Evolutionary conservation across 768 basidiomycete species (phyloP), one percentile per base, ranked within the genome.

Genomic region (Melanogaster broomeanus): DNA sequence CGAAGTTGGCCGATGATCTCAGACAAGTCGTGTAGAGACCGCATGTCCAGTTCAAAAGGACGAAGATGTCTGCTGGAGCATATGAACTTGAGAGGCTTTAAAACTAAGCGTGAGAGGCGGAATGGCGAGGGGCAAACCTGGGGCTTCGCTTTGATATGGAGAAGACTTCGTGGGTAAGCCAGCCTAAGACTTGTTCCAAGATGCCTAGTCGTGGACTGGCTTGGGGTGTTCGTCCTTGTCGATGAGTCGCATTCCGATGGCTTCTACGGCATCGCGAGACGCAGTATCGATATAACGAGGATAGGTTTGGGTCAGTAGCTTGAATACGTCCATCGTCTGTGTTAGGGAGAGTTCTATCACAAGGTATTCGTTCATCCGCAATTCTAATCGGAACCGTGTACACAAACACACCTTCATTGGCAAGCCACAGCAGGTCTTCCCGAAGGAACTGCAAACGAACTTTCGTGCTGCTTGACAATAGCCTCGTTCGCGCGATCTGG

Each of bases 251-350:
- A 82, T 77, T 0, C 81, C 83, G 27, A 92, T 77, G 2, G 71
- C 70, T 60, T 91, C 84, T 1, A 90, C 87, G 3, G 88, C 88
- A 49, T 82, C 77, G 53, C 85, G 76, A 1, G 92, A 94, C 42
- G 75, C 62, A 3, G 77, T 66, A 65, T 95, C 93, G 39, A 82
- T 72, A 74, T 93, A 93, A 59, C 87, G 82, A 15, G 88, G 83
- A 67, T 91, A 88, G 0, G 89, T 93, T 45, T 82, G 71, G 2
- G 85, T 87, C 43, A 94, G 70, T 5, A 93, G 72, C 51, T 77
- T 76, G 67, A 94, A 87, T 22, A 93, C 61, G 62, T 91, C 90
- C 69, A 85, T 58, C 18, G 73, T 74, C 62, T 88, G 86, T 0
- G 80, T 73, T 45, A 85, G 68, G 31, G 69, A 72, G 46, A 90